These are phyloP conservation scores for Mediolabrus comicus DNA, from an alignment of 108 stramenopile genomes.

Conservation along the genomic window DNA sequence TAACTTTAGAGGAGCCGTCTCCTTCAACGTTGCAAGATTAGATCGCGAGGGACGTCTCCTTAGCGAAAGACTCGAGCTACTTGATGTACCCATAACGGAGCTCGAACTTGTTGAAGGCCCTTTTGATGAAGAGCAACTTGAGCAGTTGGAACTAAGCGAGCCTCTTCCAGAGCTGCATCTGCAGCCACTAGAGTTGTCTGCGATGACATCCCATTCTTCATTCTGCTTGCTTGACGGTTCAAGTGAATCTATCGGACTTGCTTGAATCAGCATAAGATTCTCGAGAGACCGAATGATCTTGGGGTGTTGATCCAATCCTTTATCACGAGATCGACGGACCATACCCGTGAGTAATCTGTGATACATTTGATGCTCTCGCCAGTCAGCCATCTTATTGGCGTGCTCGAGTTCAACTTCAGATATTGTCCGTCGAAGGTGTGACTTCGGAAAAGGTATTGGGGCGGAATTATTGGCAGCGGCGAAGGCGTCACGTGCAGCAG, in stretches of 20 bases:
- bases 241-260: background rate
- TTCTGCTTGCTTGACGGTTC: background rate
- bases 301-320: background rate
- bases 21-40: background rate
- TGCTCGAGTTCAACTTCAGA: conserved; percentile 5
- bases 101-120: background rate
- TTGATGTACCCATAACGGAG: background rate
- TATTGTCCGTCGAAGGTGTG: background rate
- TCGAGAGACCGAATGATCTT: background rate
- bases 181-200: no score
- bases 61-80: background rate
- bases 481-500: no score
- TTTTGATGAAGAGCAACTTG: background rate
- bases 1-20: background rate
- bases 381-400: background rate
- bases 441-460: background rate
- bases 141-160: no score
- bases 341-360: conserved; percentile 8
- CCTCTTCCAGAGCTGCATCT: background rate
- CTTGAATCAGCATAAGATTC: background rate
- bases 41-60: background rate
- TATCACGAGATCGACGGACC: conserved; percentile 1
- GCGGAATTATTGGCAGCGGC: no score
- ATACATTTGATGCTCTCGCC: conserved; percentile 8
- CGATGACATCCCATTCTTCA: background rate